Conservation (phyloP, 257 asterid genomes). For the Mentha longifolia region DNA sequence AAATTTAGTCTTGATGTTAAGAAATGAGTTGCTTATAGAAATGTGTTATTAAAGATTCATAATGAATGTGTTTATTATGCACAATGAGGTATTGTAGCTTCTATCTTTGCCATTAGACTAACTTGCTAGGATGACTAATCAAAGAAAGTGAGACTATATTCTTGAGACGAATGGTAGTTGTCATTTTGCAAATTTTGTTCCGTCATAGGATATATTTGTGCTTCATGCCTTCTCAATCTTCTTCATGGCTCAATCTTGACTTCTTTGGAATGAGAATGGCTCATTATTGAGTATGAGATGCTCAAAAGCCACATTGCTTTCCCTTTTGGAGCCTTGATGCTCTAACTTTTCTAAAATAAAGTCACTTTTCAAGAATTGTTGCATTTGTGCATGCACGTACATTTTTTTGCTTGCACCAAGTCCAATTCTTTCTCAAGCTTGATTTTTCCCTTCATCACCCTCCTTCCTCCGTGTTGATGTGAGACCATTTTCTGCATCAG, state of each 20-base stretch:
- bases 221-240: background rate
- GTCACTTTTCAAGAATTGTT: slow-evolving; percentile 14
- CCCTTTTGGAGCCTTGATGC: background rate
- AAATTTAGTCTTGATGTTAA: too few relatives aligned
- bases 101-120: too few relatives aligned
- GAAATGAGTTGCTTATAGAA: too few relatives aligned
- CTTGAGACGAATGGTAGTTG: background rate
- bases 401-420: background rate
- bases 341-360: slow-evolving; percentile 12
- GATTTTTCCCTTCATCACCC: background rate
- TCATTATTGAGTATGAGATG: background rate
- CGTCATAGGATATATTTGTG: background rate
- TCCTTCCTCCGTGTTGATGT: slow-evolving; percentile 18
- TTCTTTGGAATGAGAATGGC: background rate
- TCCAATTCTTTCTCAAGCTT: background rate
- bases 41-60: too few relatives aligned
- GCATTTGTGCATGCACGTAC: background rate
- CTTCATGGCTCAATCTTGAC: background rate
- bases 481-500: slow-evolving; percentile 43
- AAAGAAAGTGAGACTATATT: too few relatives aligned
- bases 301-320: slow-evolving; percentile 4
- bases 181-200: too few relatives aligned
- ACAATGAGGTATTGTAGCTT: too few relatives aligned
- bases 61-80: too few relatives aligned
- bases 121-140: too few relatives aligned